A percentile compares a stretch with the other conserved stretches of the same genome.
These are phyloP conservation scores for Gloeostereum incarnatum DNA, from an alignment of 768 basidiomycete genomes.

Conservation along the genomic window DNA sequence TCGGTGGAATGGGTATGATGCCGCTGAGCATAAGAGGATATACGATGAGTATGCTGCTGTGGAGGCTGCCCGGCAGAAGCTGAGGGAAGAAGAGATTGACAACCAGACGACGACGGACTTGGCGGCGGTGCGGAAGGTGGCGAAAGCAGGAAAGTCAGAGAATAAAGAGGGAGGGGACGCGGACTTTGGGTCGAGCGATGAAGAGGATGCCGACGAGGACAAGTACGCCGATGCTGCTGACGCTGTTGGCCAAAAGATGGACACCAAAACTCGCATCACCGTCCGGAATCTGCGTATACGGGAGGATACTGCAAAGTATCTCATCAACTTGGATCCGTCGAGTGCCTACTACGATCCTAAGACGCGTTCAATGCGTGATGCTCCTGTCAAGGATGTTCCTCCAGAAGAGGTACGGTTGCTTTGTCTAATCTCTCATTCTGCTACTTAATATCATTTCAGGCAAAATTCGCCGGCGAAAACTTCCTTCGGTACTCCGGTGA, in stretches of 20 bases:
- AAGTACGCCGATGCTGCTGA: slow-evolving; percentile 98
- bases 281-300: slow-evolving; percentile 97
- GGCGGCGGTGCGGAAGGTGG: slow-evolving; percentile 88
- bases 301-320: slow-evolving; percentile 98
- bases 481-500: slow-evolving; percentile 89
- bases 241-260: slow-evolving; percentile 95
- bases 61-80: slow-evolving; percentile 82
- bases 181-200: slow-evolving; percentile 94
- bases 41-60: slow-evolving; percentile 93
- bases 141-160: slow-evolving; percentile 77
- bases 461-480: slow-evolving; percentile 93
- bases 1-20: slow-evolving; percentile 97
- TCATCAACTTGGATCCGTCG: slow-evolving; percentile 91
- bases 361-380: slow-evolving; percentile 99
- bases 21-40: slow-evolving; percentile 74
- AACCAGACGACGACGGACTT: slow-evolving; percentile 91
- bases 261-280: slow-evolving; percentile 96
- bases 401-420: slow-evolving; percentile 73
- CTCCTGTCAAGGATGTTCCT: slow-evolving; percentile 65
- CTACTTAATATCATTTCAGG: slow-evolving; percentile 28
- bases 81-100: slow-evolving; percentile 96
- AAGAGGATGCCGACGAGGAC: slow-evolving; percentile 94
- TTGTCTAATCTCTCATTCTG: slow-evolving; percentile 2
- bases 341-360: slow-evolving; percentile 99
- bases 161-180: slow-evolving; percentile 66